Conservation (phyloP, 495 filamentous ascomycete species). For the Evernia prunastri region DNA sequence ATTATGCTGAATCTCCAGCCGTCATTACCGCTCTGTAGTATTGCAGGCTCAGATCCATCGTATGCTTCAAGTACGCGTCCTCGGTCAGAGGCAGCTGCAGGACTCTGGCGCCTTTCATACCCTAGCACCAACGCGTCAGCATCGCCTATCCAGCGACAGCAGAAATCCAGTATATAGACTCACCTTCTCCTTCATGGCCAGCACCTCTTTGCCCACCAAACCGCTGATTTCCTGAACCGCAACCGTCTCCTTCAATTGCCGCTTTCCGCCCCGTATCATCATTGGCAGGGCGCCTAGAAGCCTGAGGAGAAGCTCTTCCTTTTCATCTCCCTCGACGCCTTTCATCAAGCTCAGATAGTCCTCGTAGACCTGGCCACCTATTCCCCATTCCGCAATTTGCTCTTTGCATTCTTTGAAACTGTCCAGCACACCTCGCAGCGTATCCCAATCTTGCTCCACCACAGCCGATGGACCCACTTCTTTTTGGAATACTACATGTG, state of each 20-base stretch:
- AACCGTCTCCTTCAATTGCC: conserved; percentile 72
- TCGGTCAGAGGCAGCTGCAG: conserved; percentile 65
- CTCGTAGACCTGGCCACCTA: conserved; percentile 74
- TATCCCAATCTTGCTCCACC: conserved; percentile 67
- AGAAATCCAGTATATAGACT: conserved; percentile 28
- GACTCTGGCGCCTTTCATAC: conserved; percentile 40
- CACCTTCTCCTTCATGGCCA: conserved; percentile 55
- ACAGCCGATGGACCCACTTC: conserved; percentile 72
- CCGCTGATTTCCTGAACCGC: conserved; percentile 63
- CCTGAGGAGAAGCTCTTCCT: conserved; percentile 44
- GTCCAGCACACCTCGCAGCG: conserved; percentile 54
- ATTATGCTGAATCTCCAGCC: not conserved
- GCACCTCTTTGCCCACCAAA: conserved; percentile 55
- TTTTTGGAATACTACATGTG: conserved; percentile 71
- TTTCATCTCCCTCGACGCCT: conserved; percentile 28
- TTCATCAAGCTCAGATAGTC: conserved; percentile 62
- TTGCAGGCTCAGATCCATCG: conserved; percentile 57
- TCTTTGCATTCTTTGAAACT: conserved; percentile 55
- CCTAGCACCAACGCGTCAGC: conserved; percentile 25
- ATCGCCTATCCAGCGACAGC: not conserved
- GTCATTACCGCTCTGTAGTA: conserved; percentile 48
- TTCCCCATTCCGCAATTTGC: conserved; percentile 56
- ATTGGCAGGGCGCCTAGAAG: conserved; percentile 58
- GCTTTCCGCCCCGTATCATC: conserved; percentile 47
- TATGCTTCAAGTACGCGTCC: conserved; percentile 61